Base-by-base conservation (phyloP, 192 early-diverging fungal genomes). In the Coemansia umbellata region DNA sequence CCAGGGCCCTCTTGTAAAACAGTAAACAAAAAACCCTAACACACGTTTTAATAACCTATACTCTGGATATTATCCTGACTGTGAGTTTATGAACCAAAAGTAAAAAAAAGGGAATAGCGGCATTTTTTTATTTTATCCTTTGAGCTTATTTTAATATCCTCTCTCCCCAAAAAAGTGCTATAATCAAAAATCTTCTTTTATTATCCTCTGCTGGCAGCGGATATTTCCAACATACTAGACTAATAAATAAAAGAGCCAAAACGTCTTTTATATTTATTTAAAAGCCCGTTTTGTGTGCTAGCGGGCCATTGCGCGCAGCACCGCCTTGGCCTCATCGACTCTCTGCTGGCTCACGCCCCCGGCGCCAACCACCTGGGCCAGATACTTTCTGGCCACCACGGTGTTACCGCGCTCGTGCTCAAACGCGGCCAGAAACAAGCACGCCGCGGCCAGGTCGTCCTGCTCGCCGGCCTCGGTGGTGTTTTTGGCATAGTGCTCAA, bases 381-480 rank as follows among this genome's bases (percentile, higher is more conserved):
- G 53, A 21, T 78, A 78, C 35, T 42, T 50, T 31, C 28, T 47
- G 3, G 74, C 74, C 9, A 30, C 59, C 9, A 42, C 33, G 7
- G 51, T 21, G 32, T 70, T 60, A 19, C 58, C 54, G 3, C 67
- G 74, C 21, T 62, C 67, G 7, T 63, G 43, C 55, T 78, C 74
- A 45, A 59, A 70, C 11, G 50, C 26, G 0, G 74, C 74, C 52
- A 78, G 14, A 37, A 59, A 78, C 31, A 78, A 18, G 17, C 74
- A 78, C 1, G 75, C 75, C 3, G 55, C 57, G 1, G 64, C 62
- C 33, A 72, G 43, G 47, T 72, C 75, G 48, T 78, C 75, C 42
- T 58, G 60, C 27, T 62, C 63, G 17, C 55, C 60, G 4, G 31
- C 31, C 18, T 14, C 30, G 28, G 23, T 37, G 19, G 43, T 9